Evolutionary conservation across 2,329 filamentous ascomycete species (phyloP), one percentile per base, ranked within the genome.

Genomic region (Ceratocystis lukuohia): DNA sequence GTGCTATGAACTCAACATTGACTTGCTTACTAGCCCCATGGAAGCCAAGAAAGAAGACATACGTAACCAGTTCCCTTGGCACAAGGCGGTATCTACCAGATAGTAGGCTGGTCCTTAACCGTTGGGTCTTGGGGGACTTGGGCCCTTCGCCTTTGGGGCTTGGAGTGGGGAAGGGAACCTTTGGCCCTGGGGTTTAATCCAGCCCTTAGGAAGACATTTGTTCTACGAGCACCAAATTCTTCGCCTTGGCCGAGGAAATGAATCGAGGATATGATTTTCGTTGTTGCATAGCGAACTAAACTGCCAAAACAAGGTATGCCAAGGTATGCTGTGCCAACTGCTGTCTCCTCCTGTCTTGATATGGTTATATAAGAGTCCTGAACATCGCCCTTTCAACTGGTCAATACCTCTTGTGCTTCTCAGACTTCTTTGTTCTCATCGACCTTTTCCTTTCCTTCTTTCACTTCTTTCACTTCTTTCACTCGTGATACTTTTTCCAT

Each of bases 41-140:
- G 56, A 59, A 59, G 56, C 28, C 56, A 59, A 37, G 56, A 59
- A 30, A 33, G 15, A 59, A 30, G 56, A 37, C 30, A 59, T 37
- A 59, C 56, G 56, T 59, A 59, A 59, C 30, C 56, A 30, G 28
- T 30, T 41, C 15, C 28, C 56, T 59, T 59, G 25, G 56, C 56
- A 59, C 6, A 59, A 59, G 56, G 56, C 56, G 56, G 56, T 59
- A 59, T 59, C 17, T 25, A 3, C 17, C 10, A 50, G 17, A 20
- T 3, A 59, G 28, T 17, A 30, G 12, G n/a, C 53, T 53, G 50
- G 25, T 8, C 50, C 50, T 56, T 20, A 28, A 12, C 22, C 5
- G 12, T 41, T 15, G 37, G 37, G 33, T 10, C 33, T 37, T 37
- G 33, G 8, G 33, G 33, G 33, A 10, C 33, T 37, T 37, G 33